Evolutionary conservation across 2,329 filamentous ascomycete genomes (phyloP).

Genomic region (Xylariaceae sp.): DNA sequence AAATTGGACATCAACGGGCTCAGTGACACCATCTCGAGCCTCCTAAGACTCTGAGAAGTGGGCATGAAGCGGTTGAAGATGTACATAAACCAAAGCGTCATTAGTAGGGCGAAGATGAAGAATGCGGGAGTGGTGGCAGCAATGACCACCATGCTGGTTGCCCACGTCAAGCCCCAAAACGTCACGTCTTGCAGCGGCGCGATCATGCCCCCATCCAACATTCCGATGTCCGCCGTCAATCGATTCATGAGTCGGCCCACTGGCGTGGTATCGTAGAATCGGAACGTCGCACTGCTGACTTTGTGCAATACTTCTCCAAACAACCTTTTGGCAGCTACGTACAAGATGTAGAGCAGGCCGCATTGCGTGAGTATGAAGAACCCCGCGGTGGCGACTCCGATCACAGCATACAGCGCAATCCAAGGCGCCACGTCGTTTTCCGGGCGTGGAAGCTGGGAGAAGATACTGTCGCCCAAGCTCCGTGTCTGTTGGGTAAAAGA

Average conservation of each 20-base stretch:
- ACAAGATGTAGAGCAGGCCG: slow-evolving; percentile 73
- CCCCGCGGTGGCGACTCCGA: slow-evolving; percentile 61
- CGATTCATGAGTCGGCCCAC: slow-evolving; percentile 90
- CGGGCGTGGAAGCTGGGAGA: slow-evolving; percentile 63
- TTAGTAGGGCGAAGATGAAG: slow-evolving; percentile 65
- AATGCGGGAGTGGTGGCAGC: slow-evolving; percentile 76
- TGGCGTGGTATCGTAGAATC: slow-evolving; percentile 88
- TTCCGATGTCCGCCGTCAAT: slow-evolving; percentile 85
- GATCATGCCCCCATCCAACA: slow-evolving; percentile 83
- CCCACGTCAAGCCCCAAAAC: slow-evolving; percentile 68
- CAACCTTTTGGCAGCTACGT: slow-evolving; percentile 71
- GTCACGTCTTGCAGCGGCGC: slow-evolving; percentile 68
- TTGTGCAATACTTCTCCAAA: slow-evolving; percentile 70
- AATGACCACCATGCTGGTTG: slow-evolving; percentile 73
- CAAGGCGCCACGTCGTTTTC: slow-evolving; percentile 67
- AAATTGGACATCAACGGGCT: slow-evolving; percentile 92
- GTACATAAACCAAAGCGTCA: slow-evolving; percentile 67
- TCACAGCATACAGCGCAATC: slow-evolving; percentile 66
- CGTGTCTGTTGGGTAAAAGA: slow-evolving; percentile 4
- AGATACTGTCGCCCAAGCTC: slow-evolving; percentile 26
- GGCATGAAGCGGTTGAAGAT: slow-evolving; percentile 78
- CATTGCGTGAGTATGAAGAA: slow-evolving; percentile 61
- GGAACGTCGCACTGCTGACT: slow-evolving; percentile 78
- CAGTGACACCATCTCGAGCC: slow-evolving; percentile 85
- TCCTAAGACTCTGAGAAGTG: slow-evolving; percentile 76